Evolutionary conservation across 768 basidiomycete genomes (phyloP), one percentile per base, ranked within the genome.

Genomic region (Tricholoma matsutake): DNA sequence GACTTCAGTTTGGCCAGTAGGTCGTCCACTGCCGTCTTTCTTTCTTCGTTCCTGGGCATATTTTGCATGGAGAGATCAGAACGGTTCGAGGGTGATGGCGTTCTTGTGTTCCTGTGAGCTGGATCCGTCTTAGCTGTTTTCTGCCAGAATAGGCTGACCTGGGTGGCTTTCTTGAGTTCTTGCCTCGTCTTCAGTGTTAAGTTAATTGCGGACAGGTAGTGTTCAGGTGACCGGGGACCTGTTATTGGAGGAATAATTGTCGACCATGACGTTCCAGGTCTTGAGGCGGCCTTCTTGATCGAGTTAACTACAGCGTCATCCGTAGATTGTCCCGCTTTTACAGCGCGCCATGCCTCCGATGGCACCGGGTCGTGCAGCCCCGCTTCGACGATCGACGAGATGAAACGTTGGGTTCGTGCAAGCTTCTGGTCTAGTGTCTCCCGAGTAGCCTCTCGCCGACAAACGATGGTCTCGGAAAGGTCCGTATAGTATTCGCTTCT

Each of bases 241-340:
- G 69, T 67, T 56, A 77, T 60, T 18, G 72, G 67, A 20, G 77
- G 72, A 9, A 78, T 70, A 54, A 82, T 74, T 32, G 65, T 75
- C 9, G 80, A 72, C 77, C 83, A 81, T n/a, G 77, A 71, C 16
- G 78, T 73, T 31, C 64, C 69, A n/a, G 68, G 67, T 31, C 75
- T 73, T 7, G 74, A 65, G 37, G 78, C 73, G 6, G 82, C 81
- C 49, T 73, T 70, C 60, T 72, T 74, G 60, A 84, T 79, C 1
- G 81, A 75, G 13, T 77, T 67, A 20, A 81, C 71, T 28, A 84
- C 67, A 2, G 77, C 75, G 18, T 79, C 72, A 45, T 83, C 81
- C 3, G 78, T 66, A 39, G 71, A 64, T 20, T 67, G 66, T 22
- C 76, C 78, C 9, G 70, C 67, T 28, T 69, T 64, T 7, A 77